Percentiles rank a stretch among this genome's conserved stretches.
These are phyloP conservation scores for Calvatia gigantea DNA, from an alignment of 768 basidiomycete genomes.

Conservation along the genomic window DNA sequence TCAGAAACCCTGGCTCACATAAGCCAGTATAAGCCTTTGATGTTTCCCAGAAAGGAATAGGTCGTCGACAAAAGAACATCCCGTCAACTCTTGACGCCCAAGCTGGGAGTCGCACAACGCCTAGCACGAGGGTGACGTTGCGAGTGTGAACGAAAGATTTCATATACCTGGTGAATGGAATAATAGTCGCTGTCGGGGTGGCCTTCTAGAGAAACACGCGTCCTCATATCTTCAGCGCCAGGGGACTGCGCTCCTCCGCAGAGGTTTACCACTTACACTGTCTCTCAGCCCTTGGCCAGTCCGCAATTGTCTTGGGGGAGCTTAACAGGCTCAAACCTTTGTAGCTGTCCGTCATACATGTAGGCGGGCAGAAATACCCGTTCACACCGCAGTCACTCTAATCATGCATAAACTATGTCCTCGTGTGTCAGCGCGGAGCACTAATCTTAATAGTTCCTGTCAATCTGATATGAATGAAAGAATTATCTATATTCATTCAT, in stretches of 20 bases:
- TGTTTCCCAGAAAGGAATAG: slow-evolving; percentile 5
- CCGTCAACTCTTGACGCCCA: not conserved
- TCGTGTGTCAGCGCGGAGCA: not conserved
- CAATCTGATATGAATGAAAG: not conserved
- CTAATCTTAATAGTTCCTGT: not conserved
- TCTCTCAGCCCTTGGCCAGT: not conserved
- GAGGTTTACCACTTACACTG: not conserved
- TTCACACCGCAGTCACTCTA: no score
- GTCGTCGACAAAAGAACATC: not conserved
- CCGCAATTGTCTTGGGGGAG: not conserved
- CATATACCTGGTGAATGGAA: not conserved
- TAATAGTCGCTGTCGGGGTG: not conserved
- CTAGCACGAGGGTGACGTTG: not conserved
- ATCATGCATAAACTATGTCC: not conserved
- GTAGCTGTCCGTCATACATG: no score
- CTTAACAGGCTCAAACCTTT: no score
- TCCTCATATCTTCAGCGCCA: not conserved
- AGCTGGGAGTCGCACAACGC: not conserved
- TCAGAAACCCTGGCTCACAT: slow-evolving; percentile 1
- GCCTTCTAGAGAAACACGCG: not conserved
- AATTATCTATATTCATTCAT: not conserved
- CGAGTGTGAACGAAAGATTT: not conserved
- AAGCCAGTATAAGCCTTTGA: not conserved
- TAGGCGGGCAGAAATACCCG: no score
- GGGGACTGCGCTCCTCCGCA: not conserved